phyloP scores from a whole-genome alignment of 176 grass and related monocot species.

The Thalia dealbata region DNA sequence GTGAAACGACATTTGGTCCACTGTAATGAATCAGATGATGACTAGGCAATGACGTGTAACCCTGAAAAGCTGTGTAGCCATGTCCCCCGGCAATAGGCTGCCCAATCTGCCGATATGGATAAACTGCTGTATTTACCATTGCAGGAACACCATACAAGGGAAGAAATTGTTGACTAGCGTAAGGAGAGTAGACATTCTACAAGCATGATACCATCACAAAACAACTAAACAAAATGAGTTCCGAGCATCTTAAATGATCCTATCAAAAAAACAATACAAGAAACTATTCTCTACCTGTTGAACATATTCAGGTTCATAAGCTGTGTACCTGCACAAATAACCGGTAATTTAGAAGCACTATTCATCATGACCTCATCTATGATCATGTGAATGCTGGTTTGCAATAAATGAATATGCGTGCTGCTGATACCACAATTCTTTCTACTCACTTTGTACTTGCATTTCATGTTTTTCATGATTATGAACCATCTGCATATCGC shows the following conservation, averaged over 20 bases:
- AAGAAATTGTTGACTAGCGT: constrained; percentile 54
- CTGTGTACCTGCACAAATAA: constrained; percentile 43
- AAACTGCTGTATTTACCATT: constrained; percentile 37
- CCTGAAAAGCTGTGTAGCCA: constrained; percentile 38
- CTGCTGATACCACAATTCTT: background rate
- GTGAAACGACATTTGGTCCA: constrained; percentile 38
- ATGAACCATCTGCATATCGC: background rate
- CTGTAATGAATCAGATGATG: constrained; percentile 35
- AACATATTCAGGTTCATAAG: constrained; percentile 58
- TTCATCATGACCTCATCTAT: background rate
- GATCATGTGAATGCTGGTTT: background rate
- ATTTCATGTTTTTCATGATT: background rate
- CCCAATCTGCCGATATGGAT: constrained; percentile 57
- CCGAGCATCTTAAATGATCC: background rate
- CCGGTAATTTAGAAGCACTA: constrained; percentile 7
- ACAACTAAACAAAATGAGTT: constrained; percentile 27
- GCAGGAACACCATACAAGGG: constrained; percentile 46
- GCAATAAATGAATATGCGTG: background rate
- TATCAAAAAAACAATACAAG: background rate
- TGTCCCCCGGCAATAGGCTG: constrained; percentile 38
- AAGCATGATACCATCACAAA: constrained; percentile 44
- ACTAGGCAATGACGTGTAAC: constrained; percentile 38
- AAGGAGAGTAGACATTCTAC: constrained; percentile 67
- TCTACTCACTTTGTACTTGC: background rate
- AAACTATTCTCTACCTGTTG: constrained; percentile 40